Conservation (phyloP, 768 basidiomycete genomes). For the Phanerochaete carnosa region DNA sequence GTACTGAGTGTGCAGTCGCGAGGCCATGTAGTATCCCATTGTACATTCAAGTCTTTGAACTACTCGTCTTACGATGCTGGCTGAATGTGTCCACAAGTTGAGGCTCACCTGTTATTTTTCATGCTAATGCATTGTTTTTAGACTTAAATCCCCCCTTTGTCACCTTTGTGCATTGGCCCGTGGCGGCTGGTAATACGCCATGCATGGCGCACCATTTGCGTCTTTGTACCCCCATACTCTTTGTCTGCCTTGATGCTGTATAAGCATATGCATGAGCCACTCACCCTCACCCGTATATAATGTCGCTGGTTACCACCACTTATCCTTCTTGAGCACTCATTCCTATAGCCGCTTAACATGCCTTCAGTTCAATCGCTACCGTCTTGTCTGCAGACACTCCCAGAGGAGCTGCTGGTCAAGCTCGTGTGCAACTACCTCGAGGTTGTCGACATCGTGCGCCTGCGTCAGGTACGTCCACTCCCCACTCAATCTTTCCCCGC, state of each 20-base stretch:
- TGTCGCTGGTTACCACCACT: too few species aligned
- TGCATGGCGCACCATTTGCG: not conserved
- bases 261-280: too few species aligned
- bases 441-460: not conserved
- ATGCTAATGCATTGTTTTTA: not conserved
- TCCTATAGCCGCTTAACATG: not conserved
- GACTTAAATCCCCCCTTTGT: not conserved
- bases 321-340: not conserved
- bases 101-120: not conserved
- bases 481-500: not conserved
- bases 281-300: not conserved
- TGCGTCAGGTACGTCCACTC: not conserved
- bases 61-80: not conserved
- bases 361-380: not conserved
- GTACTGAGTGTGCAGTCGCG: conserved; percentile 29
- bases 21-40: not conserved
- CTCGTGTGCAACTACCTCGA: not conserved
- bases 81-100: too few species aligned
- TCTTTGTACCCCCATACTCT: not conserved
- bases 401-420: not conserved
- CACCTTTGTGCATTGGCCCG: not conserved
- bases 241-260: not conserved
- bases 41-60: not conserved
- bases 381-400: not conserved
- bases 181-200: not conserved